phyloP scores from a whole-genome alignment of 2,329 filamentous ascomycete genomes.

The Diaporthe vaccinii region DNA sequence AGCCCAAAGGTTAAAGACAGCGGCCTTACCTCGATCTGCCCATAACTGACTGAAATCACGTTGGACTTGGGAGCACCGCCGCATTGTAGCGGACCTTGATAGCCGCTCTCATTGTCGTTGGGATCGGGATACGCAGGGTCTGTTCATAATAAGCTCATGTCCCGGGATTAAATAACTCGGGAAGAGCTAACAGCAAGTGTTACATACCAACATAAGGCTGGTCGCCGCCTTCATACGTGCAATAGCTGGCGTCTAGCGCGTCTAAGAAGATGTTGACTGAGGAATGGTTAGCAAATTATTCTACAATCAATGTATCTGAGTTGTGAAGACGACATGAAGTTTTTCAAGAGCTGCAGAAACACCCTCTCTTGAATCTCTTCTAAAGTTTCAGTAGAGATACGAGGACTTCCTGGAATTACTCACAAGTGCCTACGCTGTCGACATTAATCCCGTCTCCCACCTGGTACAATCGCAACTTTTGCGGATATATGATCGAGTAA shows the following conservation, averaged over 20 bases:
- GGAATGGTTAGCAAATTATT: conserved; percentile 34
- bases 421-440: conserved; percentile 37
- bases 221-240: conserved; percentile 60
- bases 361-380: neutral
- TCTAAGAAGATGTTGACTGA: conserved; percentile 59
- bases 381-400: neutral
- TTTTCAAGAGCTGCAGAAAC: neutral
- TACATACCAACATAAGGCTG: conserved; percentile 57
- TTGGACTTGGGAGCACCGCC: conserved; percentile 63
- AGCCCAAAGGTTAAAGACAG: too few species aligned
- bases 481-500: conserved; percentile 57
- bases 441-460: conserved; percentile 58
- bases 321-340: too few species aligned
- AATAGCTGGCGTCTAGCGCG: conserved; percentile 65
- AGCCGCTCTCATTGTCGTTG: conserved; percentile 54
- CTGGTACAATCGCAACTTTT: conserved; percentile 55
- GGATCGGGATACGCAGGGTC: conserved; percentile 65
- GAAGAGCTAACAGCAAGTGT: too few species aligned
- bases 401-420: neutral
- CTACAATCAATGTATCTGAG: neutral
- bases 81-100: conserved; percentile 58
- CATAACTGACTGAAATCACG: conserved; percentile 70
- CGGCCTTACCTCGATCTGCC: conserved; percentile 59
- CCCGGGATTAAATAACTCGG: too few species aligned
- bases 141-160: neutral